Base-by-base conservation (phyloP, 2,329 filamentous ascomycete species). In the Ceratocystis lukuohia region DNA sequence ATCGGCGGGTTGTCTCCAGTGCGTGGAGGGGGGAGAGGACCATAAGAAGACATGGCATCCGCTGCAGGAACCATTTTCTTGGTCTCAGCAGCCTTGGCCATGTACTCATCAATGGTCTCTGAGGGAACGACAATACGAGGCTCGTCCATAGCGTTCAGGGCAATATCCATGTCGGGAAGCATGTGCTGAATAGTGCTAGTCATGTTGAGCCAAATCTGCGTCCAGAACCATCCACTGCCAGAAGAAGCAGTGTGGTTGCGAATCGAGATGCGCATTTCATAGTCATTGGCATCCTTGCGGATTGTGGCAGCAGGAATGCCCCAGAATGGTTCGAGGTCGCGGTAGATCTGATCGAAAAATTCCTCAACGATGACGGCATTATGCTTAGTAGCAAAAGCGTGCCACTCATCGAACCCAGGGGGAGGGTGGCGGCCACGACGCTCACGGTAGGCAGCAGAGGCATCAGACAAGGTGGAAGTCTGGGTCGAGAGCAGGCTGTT, bases 121-220 rank as follows among this genome's bases (percentile, higher is more conserved):
- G 81, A 87, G 2, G 84, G 80, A 1, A 83, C 82, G 12, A 88
- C 79, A 7, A 88, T 71, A 30, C 85, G 78, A 48, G 85, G 85
- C 71, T 88, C 85, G 70, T 88, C 86, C 80, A 88, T 84, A 41
- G 81, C 78, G 69, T 88, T 88, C 68, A 88, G 77, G 0, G 85
- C 80, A 67, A 88, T 79, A 68, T 88, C 85, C 81, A 88, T 84
- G 70, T 88, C 85, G 1, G 85, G 85, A 17, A 88, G 75, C 65
- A 82, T 68, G 48, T 80, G 74, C 69, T 81, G 78, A n/a, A 85
- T 77, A 0, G 78, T 78, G 67, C 78, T 75, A 70, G 83, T 76
- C 75, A 84, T 75, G 62, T 80, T 73, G 41, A 81, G 73, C 82
- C 82, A 84, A 67, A 84, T 80, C 70, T 78, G 74, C 2, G 79